phyloP scores from a whole-genome alignment of 345 rosid species.

The Isatis tinctoria region DNA sequence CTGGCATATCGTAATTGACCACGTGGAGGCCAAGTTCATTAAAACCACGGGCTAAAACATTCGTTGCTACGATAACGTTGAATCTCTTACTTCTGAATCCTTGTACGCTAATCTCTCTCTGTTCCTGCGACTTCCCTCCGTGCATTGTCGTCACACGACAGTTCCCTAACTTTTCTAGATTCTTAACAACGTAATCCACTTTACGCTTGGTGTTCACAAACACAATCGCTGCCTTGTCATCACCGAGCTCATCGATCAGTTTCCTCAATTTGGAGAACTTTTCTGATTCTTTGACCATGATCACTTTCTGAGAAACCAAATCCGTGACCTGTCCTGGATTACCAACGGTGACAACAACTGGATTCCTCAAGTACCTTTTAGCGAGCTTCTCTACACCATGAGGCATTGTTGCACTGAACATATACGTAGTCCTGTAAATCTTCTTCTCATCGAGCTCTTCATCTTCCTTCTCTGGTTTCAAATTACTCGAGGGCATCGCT shows the following conservation, averaged over 20 bases:
- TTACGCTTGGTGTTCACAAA: slow-evolving; percentile 78
- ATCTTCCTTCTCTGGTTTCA: slow-evolving; percentile 92
- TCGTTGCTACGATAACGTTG: slow-evolving; percentile 73
- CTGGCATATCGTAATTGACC: slow-evolving; percentile 79
- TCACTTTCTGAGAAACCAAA: slow-evolving; percentile 51
- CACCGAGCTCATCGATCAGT: slow-evolving; percentile 68
- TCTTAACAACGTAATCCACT: slow-evolving; percentile 63
- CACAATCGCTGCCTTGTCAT: slow-evolving; percentile 56
- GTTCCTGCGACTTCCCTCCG: slow-evolving; percentile 84
- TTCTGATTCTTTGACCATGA: slow-evolving; percentile 73
- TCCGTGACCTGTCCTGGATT: slow-evolving; percentile 94
- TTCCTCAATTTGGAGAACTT: slow-evolving; percentile 52
- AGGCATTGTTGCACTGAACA: slow-evolving; percentile 97
- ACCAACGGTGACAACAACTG: slow-evolving; percentile 86
- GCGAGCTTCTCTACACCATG: slow-evolving; percentile 89
- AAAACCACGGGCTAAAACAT: slow-evolving; percentile 70
- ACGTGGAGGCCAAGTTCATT: slow-evolving; percentile 67
- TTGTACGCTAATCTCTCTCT: slow-evolving; percentile 65
- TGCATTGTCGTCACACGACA: slow-evolving; percentile 78
- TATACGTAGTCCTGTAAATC: slow-evolving; percentile 87
- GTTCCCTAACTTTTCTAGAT: slow-evolving; percentile 53
- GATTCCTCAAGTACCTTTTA: slow-evolving; percentile 87
- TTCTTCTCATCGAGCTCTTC: slow-evolving; percentile 87
- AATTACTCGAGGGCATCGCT: slow-evolving; percentile 91
- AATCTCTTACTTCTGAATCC: slow-evolving; percentile 64